phyloP scores from a whole-genome alignment of 2,329 filamentous ascomycete species.

The Ceratocystis cubensis region DNA sequence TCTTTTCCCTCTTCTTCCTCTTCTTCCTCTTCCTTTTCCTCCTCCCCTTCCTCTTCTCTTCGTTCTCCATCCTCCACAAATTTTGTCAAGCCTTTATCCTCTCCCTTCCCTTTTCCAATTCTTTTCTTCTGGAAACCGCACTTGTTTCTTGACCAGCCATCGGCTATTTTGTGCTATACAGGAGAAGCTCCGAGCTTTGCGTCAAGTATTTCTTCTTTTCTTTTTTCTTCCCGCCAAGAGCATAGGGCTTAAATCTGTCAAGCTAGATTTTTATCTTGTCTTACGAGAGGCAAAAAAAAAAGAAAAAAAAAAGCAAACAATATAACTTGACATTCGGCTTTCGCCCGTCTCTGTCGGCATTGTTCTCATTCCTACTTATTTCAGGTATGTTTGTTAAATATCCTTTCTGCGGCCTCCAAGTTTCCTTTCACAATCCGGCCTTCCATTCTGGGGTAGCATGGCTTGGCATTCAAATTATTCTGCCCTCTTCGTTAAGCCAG shows the following conservation, averaged over 20 bases:
- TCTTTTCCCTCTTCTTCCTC: neutral
- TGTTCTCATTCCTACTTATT: neutral
- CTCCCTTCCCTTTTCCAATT: neutral
- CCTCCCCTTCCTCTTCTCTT: neutral
- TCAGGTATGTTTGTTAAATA: neutral
- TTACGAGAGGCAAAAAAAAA: neutral
- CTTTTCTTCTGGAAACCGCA: neutral
- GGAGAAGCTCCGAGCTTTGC: neutral
- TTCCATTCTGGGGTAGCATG: neutral
- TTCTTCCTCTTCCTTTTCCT: neutral
- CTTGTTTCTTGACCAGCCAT: neutral
- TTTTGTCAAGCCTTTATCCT: neutral
- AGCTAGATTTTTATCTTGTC: neutral
- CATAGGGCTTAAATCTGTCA: neutral
- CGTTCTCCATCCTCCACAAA: neutral
- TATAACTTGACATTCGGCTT: neutral
- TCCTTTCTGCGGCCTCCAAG: neutral
- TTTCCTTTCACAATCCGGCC: neutral
- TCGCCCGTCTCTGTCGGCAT: neutral
- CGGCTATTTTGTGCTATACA: neutral
- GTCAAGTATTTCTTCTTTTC: neutral
- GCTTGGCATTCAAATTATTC: neutral
- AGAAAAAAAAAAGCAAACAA: slow-evolving; percentile 5
- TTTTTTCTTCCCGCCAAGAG: neutral
- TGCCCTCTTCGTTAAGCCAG: neutral